Conservation (phyloP, 2,329 filamentous ascomycete species). For the Mycogone perniciosa region DNA sequence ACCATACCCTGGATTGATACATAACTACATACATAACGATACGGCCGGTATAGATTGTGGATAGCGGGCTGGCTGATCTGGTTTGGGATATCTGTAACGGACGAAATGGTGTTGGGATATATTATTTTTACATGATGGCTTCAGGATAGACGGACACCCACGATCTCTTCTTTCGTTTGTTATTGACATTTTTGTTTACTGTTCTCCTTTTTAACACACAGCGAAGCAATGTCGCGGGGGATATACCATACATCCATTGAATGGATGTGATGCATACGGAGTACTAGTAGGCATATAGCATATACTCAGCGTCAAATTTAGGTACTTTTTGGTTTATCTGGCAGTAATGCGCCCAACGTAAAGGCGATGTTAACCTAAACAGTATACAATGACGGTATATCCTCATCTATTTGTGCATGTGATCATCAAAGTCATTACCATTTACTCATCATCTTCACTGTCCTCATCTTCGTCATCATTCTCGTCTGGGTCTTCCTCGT, state of each 20-base stretch:
- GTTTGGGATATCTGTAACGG: constrained; percentile 10
- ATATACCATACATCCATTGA: constrained; percentile 12
- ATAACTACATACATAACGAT: background rate
- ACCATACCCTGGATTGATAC: background rate
- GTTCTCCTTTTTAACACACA: background rate
- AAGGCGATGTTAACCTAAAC: too few species aligned
- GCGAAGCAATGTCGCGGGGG: constrained; percentile 2
- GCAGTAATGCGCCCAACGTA: background rate
- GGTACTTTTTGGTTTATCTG: background rate
- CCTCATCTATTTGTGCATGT: too few species aligned
- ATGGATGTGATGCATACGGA: background rate
- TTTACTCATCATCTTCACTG: too few species aligned
- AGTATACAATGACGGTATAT: too few species aligned
- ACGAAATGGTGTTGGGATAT: constrained; percentile 9
- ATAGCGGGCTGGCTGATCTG: constrained; percentile 10
- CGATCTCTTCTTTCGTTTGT: constrained; percentile 5
- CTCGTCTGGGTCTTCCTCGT: constrained; percentile 14
- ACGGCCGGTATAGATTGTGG: constrained; percentile 9
- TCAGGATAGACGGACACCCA: constrained; percentile 10
- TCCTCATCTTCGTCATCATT: too few species aligned
- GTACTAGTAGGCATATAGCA: background rate
- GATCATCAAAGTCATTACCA: too few species aligned
- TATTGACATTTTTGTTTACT: background rate
- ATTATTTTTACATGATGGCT: constrained; percentile 1
- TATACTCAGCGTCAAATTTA: background rate